Evolutionary conservation across 768 basidiomycete genomes (phyloP), one percentile per base, ranked within the genome.

Genomic region (Mycena chlorophos): DNA sequence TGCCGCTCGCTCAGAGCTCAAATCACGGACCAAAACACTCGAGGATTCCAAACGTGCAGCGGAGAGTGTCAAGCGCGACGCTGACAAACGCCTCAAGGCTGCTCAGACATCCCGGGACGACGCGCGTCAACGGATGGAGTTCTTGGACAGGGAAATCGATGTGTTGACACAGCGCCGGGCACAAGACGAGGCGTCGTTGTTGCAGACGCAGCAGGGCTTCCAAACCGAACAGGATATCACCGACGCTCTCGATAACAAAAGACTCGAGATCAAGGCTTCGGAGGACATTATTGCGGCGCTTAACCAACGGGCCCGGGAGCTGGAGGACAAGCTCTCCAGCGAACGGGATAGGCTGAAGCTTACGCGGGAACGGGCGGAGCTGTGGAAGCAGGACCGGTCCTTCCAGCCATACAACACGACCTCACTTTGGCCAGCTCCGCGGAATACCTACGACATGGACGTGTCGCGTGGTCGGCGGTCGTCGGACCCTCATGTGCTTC

Each of bases 31-130:
- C 46, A 96, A 95, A 72, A 69, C 77, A 2, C 75, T 98, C 2
- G 96, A 99, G 62, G 96, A 99, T 68, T 75, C 84, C 51, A 90
- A 88, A 71, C 86, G 96, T 28, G 76, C 76, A 26, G 92, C 94
- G 12, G 97, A 99, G 71, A 77, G 82, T 49, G 71, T 77, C 49
- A 89, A 85, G 67, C 81, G 85, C 42, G 95, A 98, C 45, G 92
- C 88, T 3, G 96, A 98, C 72, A 94, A 91, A 76, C 86, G 86
- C 62, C 78, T 95, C 56, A 89, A 86, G 64, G 76, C 79, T n/a
- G 84, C 83, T 16, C 84, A 86, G 67, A 77, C 66, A 39, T 74
- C 80, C 57, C 82, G 87, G 29, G 86, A 90, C 64, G 85, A 78
- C 52, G 81, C 87, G 0, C 75, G 69, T 20, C 78, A 77, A 63